Percentiles rank a stretch among this genome's conserved stretches.
Evolutionary conservation across 148 eudicot genomes (phyloP).

Genomic region (Chenopodium formosanum): DNA sequence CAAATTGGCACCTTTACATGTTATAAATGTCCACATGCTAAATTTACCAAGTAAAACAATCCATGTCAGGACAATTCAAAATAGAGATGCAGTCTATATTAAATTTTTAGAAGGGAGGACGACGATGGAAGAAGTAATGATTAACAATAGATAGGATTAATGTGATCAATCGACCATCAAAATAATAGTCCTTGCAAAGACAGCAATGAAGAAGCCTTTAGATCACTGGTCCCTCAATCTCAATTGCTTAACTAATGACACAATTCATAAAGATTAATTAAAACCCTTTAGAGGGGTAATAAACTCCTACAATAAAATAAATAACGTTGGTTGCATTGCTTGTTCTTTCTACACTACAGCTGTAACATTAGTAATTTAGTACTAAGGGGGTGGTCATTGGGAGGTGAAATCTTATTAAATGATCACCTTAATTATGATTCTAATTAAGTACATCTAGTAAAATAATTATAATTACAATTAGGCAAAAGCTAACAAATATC

Average conservation of each 20-base stretch:
- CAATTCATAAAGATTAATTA: background rate
- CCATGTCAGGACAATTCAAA: no score
- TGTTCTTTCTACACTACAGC: background rate
- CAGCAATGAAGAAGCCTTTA: background rate
- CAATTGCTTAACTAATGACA: background rate
- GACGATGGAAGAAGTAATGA: no score
- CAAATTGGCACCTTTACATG: no score
- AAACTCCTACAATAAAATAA: background rate
- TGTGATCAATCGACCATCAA: background rate
- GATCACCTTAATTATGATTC: background rate
- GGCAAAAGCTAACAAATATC: no score
- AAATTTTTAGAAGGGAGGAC: no score
- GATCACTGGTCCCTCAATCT: background rate
- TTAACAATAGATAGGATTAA: no score
- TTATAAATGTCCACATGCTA: no score
- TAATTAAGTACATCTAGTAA: background rate
- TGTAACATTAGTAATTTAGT: background rate
- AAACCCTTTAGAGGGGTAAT: background rate
- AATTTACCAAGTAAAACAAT: no score
- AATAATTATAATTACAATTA: no score
- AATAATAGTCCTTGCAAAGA: background rate
- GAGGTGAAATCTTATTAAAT: constrained; percentile 8
- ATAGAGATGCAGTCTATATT: no score
- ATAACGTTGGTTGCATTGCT: background rate
- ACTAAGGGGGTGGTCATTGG: background rate